A percentile compares a stretch with the other conserved stretches of the same genome.
Conservation (phyloP, 1,284 basidiomycete species). For the Erythrobasidium hasegawianum region DNA sequence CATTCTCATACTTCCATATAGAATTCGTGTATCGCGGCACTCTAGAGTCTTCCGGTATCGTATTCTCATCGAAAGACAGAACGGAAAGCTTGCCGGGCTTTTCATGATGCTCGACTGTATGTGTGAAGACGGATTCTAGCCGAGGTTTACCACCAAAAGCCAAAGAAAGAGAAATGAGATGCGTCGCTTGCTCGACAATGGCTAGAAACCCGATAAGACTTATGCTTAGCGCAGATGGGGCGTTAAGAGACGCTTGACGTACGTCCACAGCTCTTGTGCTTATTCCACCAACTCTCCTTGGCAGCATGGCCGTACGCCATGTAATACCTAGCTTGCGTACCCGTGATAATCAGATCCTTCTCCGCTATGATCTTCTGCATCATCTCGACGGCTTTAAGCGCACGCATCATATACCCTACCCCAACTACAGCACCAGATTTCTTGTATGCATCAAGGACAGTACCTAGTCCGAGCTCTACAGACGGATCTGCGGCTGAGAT, state of each 20-base stretch:
- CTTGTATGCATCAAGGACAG: conserved; percentile 36
- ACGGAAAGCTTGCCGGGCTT: conserved; percentile 78
- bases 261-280: conserved; percentile 58
- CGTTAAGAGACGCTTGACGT: conserved; percentile 55
- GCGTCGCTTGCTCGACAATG: conserved; percentile 47
- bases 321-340: conserved; percentile 40
- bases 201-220: conserved; percentile 8
- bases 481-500: conserved; percentile 38
- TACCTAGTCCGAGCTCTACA: conserved; percentile 33
- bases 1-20: conserved; percentile 78
- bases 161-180: conserved; percentile 51
- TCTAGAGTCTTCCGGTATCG: conserved; percentile 68
- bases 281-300: conserved; percentile 80
- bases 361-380: conserved; percentile 95
- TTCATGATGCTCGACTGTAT: conserved; percentile 86
- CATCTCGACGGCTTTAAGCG: conserved; percentile 87
- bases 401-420: conserved; percentile 69
- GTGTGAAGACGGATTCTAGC: conserved; percentile 70
- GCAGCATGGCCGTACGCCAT: conserved; percentile 63
- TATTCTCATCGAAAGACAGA: conserved; percentile 69
- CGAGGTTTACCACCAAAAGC: conserved; percentile 97
- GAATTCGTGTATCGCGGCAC: conserved; percentile 50
- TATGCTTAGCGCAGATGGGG: neutral
- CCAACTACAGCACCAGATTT: conserved; percentile 34
- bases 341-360: conserved; percentile 88